These are phyloP conservation scores for Cyphellophora attinorum DNA, from an alignment of 2,329 filamentous ascomycete genomes.

Conservation along the genomic window DNA sequence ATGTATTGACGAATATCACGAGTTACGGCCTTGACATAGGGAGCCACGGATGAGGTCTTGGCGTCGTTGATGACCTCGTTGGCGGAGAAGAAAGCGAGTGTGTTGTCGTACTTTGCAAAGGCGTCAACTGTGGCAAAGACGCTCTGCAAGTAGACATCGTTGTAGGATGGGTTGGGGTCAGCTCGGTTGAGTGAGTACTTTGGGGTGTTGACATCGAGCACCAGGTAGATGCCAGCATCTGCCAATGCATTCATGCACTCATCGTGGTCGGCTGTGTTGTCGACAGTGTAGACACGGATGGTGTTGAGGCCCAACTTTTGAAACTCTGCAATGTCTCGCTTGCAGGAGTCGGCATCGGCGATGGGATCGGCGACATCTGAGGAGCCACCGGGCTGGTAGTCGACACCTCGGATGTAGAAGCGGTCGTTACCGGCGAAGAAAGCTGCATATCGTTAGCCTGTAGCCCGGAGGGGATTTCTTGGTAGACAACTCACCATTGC, in stretches of 20 bases:
- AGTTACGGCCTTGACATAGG: slow-evolving; percentile 69
- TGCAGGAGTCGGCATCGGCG: slow-evolving; percentile 59
- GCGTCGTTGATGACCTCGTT: slow-evolving; percentile 71
- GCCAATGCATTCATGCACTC: slow-evolving; percentile 74
- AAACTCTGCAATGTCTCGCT: slow-evolving; percentile 73
- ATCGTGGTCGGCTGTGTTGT: slow-evolving; percentile 74
- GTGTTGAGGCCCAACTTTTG: slow-evolving; percentile 82
- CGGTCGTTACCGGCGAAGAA: slow-evolving; percentile 55
- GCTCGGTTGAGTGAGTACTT: slow-evolving; percentile 78
- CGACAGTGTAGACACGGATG: slow-evolving; percentile 83
- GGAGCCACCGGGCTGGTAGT: slow-evolving; percentile 58
- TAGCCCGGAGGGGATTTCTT: neutral
- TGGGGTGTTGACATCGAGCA: slow-evolving; percentile 86
- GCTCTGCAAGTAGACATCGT: slow-evolving; percentile 72
- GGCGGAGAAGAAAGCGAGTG: slow-evolving; percentile 73
- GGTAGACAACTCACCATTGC: slow-evolving; percentile 40
- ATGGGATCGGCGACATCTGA: slow-evolving; percentile 63
- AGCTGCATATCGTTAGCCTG: slow-evolving; percentile 28
- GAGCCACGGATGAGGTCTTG: slow-evolving; percentile 55
- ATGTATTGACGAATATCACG: slow-evolving; percentile 69
- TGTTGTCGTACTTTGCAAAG: slow-evolving; percentile 77
- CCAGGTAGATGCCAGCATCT: slow-evolving; percentile 83
- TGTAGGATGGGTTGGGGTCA: slow-evolving; percentile 69
- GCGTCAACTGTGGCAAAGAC: slow-evolving; percentile 82
- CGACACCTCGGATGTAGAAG: slow-evolving; percentile 44